These are phyloP conservation scores for Lodderomyces elongisporus DNA, from an alignment of 1,139 yeast species.

Conservation along the genomic window DNA sequence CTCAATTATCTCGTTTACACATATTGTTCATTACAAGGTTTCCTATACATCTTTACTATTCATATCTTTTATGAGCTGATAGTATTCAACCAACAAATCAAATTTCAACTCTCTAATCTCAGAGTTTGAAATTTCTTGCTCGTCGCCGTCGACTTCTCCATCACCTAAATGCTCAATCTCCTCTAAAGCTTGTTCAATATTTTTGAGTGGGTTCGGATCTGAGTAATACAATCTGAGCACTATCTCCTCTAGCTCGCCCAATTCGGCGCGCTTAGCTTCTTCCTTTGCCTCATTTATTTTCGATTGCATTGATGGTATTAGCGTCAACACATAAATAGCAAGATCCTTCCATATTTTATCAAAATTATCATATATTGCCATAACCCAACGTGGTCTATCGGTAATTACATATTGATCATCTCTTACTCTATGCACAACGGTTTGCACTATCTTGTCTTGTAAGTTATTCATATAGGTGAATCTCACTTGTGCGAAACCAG, in stretches of 20 bases:
- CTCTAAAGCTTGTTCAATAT: slow-evolving; percentile 5
- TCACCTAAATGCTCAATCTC: slow-evolving; percentile 5
- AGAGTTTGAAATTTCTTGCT: slow-evolving; percentile 3
- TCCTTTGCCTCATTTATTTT: slow-evolving; percentile 14
- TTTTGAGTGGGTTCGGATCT: slow-evolving; percentile 4
- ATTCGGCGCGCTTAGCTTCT: slow-evolving; percentile 18
- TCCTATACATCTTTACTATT: neutral
- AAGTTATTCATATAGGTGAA: slow-evolving; percentile 8
- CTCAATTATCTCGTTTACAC: no score
- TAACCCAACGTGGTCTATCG: slow-evolving; percentile 7
- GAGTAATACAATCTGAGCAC: slow-evolving; percentile 5
- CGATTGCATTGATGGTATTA: slow-evolving; percentile 18
- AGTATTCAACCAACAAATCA: slow-evolving; percentile 12
- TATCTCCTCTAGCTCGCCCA: slow-evolving; percentile 14
- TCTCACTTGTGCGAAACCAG: neutral
- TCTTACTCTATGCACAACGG: slow-evolving; percentile 18
- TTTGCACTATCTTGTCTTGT: slow-evolving; percentile 15
- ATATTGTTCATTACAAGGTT: neutral
- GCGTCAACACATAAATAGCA: slow-evolving; percentile 17
- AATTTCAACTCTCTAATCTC: slow-evolving; percentile 11
- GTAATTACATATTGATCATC: slow-evolving; percentile 21
- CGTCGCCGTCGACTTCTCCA: slow-evolving; percentile 1
- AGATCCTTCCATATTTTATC: slow-evolving; percentile 19
- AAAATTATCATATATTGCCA: slow-evolving; percentile 11
- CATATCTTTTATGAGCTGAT: slow-evolving; percentile 3